phyloP scores from a whole-genome alignment of 768 basidiomycete species.

The Mycena olivaceomarginata region DNA sequence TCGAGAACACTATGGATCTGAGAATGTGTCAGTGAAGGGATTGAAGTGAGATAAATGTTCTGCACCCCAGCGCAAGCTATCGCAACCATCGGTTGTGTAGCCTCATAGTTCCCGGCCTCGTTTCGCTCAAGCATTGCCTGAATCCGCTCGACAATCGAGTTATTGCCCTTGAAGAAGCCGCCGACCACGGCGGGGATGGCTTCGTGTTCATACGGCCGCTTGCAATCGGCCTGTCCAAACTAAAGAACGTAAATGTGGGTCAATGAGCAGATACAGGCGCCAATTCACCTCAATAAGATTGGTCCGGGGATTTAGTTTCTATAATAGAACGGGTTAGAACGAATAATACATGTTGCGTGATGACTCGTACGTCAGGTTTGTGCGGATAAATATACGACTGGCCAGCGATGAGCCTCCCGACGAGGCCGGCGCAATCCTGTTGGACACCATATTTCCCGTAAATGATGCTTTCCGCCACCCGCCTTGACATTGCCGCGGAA shows the following conservation, averaged over 20 bases:
- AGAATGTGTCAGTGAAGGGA: background rate
- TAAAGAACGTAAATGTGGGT: no score
- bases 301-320: background rate
- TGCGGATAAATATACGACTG: conserved; percentile 3
- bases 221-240: no score
- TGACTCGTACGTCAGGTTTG: conserved; percentile 15
- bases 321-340: background rate
- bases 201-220: no score
- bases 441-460: conserved; percentile 6
- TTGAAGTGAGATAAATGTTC: no score
- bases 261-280: no score
- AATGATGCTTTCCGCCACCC: background rate
- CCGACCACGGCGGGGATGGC: no score
- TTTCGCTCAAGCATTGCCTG: no score
- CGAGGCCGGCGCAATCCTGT: background rate
- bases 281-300: background rate
- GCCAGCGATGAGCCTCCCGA: background rate
- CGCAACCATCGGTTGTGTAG: no score
- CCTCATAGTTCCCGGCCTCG: no score
- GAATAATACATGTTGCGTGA: background rate
- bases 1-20: conserved; percentile 5
- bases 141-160: no score
- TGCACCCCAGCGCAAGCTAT: no score
- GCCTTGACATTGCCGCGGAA: conserved; percentile 20
- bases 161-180: no score